Percentiles rank a stretch among this genome's conserved stretches.
phyloP scores from a whole-genome alignment of 2,329 filamentous ascomycete genomes.

The Aspergillus calidoustus region DNA sequence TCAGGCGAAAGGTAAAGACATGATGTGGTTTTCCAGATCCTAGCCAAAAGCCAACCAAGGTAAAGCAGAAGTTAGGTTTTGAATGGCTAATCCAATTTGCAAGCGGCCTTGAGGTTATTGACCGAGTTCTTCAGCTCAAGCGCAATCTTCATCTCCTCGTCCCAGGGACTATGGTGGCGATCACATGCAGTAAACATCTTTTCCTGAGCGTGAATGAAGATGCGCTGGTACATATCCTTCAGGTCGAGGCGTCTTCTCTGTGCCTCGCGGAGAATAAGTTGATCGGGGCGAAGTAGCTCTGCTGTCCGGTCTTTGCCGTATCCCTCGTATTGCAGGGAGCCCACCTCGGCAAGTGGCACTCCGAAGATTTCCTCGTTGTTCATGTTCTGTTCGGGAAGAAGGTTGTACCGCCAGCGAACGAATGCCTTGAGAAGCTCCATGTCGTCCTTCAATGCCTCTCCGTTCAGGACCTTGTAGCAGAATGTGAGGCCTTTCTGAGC shows the following conservation, averaged over 20 bases:
- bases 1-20: neutral
- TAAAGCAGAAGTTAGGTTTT: too few species aligned
- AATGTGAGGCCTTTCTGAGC: slow-evolving; percentile 62
- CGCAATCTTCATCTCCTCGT: slow-evolving; percentile 3
- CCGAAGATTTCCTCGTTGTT: slow-evolving; percentile 50
- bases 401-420: slow-evolving; percentile 60
- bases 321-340: slow-evolving; percentile 47
- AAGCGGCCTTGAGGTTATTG: neutral
- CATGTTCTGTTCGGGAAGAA: slow-evolving; percentile 27
- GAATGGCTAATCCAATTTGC: neutral
- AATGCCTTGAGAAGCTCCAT: slow-evolving; percentile 62
- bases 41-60: neutral
- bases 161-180: slow-evolving; percentile 15
- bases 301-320: slow-evolving; percentile 30
- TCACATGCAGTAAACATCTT: slow-evolving; percentile 1
- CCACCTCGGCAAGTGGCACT: slow-evolving; percentile 59
- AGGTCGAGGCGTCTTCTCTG: slow-evolving; percentile 33
- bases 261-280: slow-evolving; percentile 63
- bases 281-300: slow-evolving; percentile 61
- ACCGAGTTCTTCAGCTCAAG: neutral
- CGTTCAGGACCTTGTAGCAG: slow-evolving; percentile 63
- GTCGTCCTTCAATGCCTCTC: slow-evolving; percentile 51
- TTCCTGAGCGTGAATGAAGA: slow-evolving; percentile 51
- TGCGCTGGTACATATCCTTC: slow-evolving; percentile 54
- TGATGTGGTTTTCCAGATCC: neutral